These are phyloP conservation scores for Picea abies DNA, from an alignment of 83 land plant species.

Conservation along the genomic window DNA sequence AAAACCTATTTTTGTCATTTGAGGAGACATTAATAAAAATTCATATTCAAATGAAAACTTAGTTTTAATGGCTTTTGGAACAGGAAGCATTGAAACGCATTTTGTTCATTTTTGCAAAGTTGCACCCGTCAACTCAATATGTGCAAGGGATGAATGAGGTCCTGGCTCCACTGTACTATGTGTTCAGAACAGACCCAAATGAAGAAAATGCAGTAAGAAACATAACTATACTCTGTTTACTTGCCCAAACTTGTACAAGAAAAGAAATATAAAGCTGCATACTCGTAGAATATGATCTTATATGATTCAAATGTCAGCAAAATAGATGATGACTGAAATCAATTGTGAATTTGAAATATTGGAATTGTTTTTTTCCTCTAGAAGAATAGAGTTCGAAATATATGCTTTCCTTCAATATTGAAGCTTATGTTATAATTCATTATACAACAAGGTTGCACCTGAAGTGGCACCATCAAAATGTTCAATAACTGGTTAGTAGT, in stretches of 20 bases:
- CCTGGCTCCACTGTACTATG: constrained; percentile 74
- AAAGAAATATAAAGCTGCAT: neutral
- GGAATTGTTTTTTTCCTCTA: neutral
- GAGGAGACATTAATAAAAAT: too few relatives aligned
- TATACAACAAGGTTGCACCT: neutral
- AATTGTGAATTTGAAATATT: neutral
- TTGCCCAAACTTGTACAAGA: neutral
- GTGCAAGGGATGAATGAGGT: constrained; percentile 92
- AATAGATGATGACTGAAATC: neutral
- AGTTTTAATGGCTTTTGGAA: constrained; percentile 3
- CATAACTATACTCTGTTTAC: neutral
- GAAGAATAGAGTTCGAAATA: too few relatives aligned
- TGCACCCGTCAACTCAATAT: constrained; percentile 76
- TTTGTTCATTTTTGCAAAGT: constrained; percentile 74
- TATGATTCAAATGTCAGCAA: neutral
- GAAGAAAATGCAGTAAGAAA: constrained; percentile 51
- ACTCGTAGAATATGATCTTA: neutral
- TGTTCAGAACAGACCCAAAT: constrained; percentile 68
- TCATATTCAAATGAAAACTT: too few relatives aligned
- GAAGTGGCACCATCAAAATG: neutral
- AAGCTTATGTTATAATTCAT: neutral
- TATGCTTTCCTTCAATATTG: neutral
- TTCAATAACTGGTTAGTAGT: neutral
- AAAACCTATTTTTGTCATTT: too few relatives aligned
- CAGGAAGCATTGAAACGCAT: constrained; percentile 70